phyloP scores from a whole-genome alignment of 2,329 filamentous ascomycete genomes.

The Botryotinia globosa region DNA sequence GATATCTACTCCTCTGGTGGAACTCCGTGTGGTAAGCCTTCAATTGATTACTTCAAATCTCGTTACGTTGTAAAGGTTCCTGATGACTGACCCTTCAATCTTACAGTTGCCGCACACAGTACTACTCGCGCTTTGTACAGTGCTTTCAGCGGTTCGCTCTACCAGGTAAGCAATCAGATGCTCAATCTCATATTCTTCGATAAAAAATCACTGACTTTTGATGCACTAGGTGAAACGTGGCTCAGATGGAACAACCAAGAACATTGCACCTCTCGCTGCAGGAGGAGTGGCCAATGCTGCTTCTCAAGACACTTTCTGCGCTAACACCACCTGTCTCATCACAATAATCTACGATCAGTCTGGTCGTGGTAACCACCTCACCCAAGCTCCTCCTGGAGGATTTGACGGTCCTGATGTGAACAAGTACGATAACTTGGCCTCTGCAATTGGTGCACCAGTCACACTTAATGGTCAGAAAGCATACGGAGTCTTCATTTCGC shows the following conservation, averaged over 20 bases:
- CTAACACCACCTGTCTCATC: slow-evolving; percentile 60
- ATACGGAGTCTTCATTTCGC: slow-evolving; percentile 61
- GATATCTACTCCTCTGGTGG: slow-evolving; percentile 58
- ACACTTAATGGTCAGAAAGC: slow-evolving; percentile 58
- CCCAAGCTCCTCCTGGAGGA: slow-evolving; percentile 57
- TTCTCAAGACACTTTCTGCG: slow-evolving; percentile 60
- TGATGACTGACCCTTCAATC: neutral
- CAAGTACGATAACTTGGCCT: slow-evolving; percentile 59
- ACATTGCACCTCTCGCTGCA: slow-evolving; percentile 46
- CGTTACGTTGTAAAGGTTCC: neutral
- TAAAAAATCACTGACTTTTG: neutral
- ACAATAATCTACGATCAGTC: slow-evolving; percentile 66
- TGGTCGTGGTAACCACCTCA: slow-evolving; percentile 59
- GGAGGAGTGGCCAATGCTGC: slow-evolving; percentile 62
- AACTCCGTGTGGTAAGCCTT: slow-evolving; percentile 49
- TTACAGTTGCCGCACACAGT: slow-evolving; percentile 55
- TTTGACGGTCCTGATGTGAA: slow-evolving; percentile 54
- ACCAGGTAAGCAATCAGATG: slow-evolving; percentile 43
- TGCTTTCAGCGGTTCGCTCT: slow-evolving; percentile 52
- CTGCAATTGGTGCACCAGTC: slow-evolving; percentile 58
- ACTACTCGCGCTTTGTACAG: slow-evolving; percentile 62
- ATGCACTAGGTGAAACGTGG: slow-evolving; percentile 47
- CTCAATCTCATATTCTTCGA: neutral
- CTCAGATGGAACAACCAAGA: slow-evolving; percentile 44
- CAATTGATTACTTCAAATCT: neutral